Evolutionary conservation across 257 asterid genomes (phyloP).

Genomic region (Ocimum tenuiflorum): DNA sequence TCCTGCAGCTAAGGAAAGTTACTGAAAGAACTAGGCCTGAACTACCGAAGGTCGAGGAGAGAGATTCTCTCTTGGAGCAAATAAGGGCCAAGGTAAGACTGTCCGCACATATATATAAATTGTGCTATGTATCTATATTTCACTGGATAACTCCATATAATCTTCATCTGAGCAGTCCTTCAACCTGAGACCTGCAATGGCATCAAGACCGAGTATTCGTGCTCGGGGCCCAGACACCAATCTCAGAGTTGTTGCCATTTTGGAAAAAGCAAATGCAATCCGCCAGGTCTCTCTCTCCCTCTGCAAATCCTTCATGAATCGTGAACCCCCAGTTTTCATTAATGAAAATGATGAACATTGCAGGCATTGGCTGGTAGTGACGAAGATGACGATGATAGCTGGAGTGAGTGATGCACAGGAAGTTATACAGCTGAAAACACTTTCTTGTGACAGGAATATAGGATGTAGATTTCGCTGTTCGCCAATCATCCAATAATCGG

Average conservation of each 20-base stretch:
- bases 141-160: slow-evolving; percentile 27
- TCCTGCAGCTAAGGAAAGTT: slow-evolving; percentile 79
- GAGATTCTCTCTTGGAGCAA: slow-evolving; percentile 74
- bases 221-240: slow-evolving; percentile 76
- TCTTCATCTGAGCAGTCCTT: slow-evolving; percentile 52
- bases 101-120: background rate
- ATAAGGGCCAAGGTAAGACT: slow-evolving; percentile 70
- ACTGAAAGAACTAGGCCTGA: slow-evolving; percentile 48
- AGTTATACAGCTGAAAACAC: background rate
- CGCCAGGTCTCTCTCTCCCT: slow-evolving; percentile 48
- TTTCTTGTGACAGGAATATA: background rate
- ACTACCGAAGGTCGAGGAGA: slow-evolving; percentile 52
- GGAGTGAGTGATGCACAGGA: slow-evolving; percentile 61
- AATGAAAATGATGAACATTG: slow-evolving; percentile 11
- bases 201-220: slow-evolving; percentile 61
- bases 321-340: slow-evolving; percentile 8
- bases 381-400: slow-evolving; percentile 72
- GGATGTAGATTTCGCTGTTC: background rate
- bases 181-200: slow-evolving; percentile 71
- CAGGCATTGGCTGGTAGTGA: slow-evolving; percentile 93
- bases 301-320: background rate
- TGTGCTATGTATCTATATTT: background rate
- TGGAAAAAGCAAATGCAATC: slow-evolving; percentile 87
- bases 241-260: slow-evolving; percentile 69
- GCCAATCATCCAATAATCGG: background rate